phyloP scores from a whole-genome alignment of 1,139 yeast species.

The Suhomyces chickasaworum region DNA sequence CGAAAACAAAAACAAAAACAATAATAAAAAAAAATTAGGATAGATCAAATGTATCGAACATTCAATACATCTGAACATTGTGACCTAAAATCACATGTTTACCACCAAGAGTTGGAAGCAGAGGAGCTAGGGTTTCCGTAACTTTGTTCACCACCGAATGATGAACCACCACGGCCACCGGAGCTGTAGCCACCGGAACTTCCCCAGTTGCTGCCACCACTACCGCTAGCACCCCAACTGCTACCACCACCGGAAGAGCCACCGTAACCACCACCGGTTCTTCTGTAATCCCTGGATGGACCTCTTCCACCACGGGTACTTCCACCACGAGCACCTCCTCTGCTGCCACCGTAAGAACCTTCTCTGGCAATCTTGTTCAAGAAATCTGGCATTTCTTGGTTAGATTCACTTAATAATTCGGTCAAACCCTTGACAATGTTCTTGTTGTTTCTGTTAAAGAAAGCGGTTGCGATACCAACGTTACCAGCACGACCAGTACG shows the following conservation, averaged over 20 bases:
- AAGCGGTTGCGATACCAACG: constrained; percentile 90
- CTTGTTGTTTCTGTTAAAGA: constrained; percentile 94
- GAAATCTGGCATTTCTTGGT: constrained; percentile 95
- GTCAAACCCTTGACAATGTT: constrained; percentile 86
- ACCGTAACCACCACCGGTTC: constrained; percentile 34
- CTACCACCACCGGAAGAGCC: constrained; percentile 26
- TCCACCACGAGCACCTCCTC: constrained; percentile 47
- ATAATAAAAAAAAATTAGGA: constrained; percentile 11
- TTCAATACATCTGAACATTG: neutral
- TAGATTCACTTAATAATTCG: constrained; percentile 89
- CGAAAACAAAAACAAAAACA: constrained; percentile 8
- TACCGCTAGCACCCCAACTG: constrained; percentile 20
- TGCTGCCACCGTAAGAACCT: constrained; percentile 60
- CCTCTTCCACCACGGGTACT: constrained; percentile 26
- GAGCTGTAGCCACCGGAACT: constrained; percentile 22
- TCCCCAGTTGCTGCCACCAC: constrained; percentile 22
- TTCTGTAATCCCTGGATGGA: constrained; percentile 62
- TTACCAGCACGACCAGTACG: constrained; percentile 99
- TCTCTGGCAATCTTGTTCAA: constrained; percentile 82
- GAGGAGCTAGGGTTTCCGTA: constrained; percentile 40
- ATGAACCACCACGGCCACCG: constrained; percentile 21
- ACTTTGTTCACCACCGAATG: constrained; percentile 25
- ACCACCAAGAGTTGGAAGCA: constrained; percentile 44
- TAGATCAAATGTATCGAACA: neutral
- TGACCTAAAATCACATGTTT: constrained; percentile 12